Evolutionary conservation across 345 rosid species (phyloP), one percentile per base, ranked within the genome.

Genomic region (Salix udensis): DNA sequence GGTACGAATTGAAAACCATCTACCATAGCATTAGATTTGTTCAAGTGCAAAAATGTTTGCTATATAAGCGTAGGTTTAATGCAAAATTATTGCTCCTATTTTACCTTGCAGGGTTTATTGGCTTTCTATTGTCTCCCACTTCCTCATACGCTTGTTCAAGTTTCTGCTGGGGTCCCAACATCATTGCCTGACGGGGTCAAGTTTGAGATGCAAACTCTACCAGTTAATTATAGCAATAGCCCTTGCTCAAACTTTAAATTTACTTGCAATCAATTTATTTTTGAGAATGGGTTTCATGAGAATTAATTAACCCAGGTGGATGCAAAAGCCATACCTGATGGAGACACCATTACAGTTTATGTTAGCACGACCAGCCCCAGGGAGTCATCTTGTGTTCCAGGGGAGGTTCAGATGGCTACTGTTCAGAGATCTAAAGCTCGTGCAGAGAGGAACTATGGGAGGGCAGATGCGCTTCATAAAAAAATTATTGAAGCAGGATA

Each of bases 81-180:
- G 46, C 48, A 6, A 70, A 40, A 68, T 46, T 26, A n/a, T 62
- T 61, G 44, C 8, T 31, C 21, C 50, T 58, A 13, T n/a, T 34
- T 65, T 69, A 68, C 28, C 24, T 72, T 55, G 28, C 65, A 89
- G 97, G 97, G 97, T 40, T 80, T 94, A n/a, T 86, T 93, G 88
- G 82, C 86, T 65, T 93, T 87, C 87, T 94, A 94, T 84, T 90
- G 96, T 40, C 91, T 94, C 26, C 89, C 97, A 77, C 88, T 81
- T 37, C 86, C 93, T 75, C 83, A 86, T 12, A 46, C 78, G 19
- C 81, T 78, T 1, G 87, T 69, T n/a, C 81, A 76, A 77, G 13
- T 72, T 72, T 68, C 90, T 60, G 48, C 80, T 58, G 92, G 78
- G 12, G 69, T 82, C n/a, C 91, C 88, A 9, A 73, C 78, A 16